Conservation (phyloP, 2,329 filamentous ascomycete genomes). For the Lecanicillium sp. region DNA sequence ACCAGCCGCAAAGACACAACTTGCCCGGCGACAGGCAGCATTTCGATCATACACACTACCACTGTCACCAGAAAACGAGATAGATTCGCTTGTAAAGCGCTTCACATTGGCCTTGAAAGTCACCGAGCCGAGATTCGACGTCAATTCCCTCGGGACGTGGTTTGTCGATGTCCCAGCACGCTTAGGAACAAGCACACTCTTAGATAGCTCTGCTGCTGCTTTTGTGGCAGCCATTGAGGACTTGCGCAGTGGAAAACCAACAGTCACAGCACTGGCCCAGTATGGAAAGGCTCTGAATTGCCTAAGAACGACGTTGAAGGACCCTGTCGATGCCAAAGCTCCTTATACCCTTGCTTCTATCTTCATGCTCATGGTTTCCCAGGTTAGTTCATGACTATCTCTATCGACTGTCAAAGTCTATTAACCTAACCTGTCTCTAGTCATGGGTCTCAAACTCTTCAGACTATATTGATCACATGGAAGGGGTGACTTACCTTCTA, state of each 20-base stretch:
- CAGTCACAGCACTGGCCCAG: constrained; percentile 17
- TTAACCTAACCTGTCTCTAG: constrained; percentile 8
- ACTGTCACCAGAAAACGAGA: constrained; percentile 21
- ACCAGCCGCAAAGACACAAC: background rate
- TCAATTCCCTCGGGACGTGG: constrained; percentile 37
- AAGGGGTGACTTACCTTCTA: constrained; percentile 23
- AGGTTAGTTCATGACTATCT: constrained; percentile 15
- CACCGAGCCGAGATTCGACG: constrained; percentile 36
- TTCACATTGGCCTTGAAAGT: constrained; percentile 25
- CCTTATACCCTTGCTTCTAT: constrained; percentile 27
- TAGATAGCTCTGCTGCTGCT: constrained; percentile 30
- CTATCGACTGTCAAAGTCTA: background rate
- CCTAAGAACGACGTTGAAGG: constrained; percentile 17
- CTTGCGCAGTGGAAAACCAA: constrained; percentile 14
- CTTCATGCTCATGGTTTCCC: constrained; percentile 27
- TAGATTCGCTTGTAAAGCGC: constrained; percentile 15
- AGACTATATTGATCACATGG: constrained; percentile 19
- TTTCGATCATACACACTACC: background rate
- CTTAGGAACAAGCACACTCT: constrained; percentile 34
- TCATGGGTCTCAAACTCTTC: constrained; percentile 22
- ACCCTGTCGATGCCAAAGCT: constrained; percentile 18
- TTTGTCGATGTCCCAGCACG: constrained; percentile 34
- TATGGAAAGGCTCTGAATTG: constrained; percentile 22
- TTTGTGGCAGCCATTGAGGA: constrained; percentile 18
- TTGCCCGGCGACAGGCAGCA: too few species aligned